Base-by-base conservation (phyloP, 805 yeast species). In the Metschnikowia lochheadii region DNA sequence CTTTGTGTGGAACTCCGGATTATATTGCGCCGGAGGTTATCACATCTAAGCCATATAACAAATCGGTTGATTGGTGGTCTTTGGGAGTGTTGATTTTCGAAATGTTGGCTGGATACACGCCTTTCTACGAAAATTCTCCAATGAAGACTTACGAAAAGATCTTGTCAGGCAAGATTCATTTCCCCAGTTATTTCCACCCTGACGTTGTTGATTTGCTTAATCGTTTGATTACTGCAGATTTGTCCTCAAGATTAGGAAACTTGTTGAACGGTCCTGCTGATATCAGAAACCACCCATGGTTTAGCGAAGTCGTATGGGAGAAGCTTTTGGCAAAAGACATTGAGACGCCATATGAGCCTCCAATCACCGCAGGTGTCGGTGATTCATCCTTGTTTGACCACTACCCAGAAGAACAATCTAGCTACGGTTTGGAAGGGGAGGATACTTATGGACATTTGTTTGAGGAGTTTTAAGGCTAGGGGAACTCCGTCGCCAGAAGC, bases 11-110 rank as follows among this genome's bases (percentile, higher is more conserved):
- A 44, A 81, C 85, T 1, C 85, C 85, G 0, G 85, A 81, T 64
- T 81, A 81, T 61, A 81, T 81, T 48, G 85, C 85, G 0, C 85
- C 85, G 3, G 85, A 81, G 59, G 84, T 81, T n/a, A 81, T 81
- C 23, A 80, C 85, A 3, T 79, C 83, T 10, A 78, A 80, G 57
- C 84, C 85, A 2, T 81, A 81, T 64, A 81, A 81, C 63, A 80
- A 80, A 59, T 76, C 82, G 2, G 84, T 81, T 21, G 85, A 81
- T 63, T 81, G 84, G 84, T 81, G 85, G 85, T 78, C 82, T 1
- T 75, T 81, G 55, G 85, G 85, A 29, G 79, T 81, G 18, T 70
- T 81, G 51, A 80, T 81, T 38, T 81, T 74, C 58, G 85, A 81
- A 66, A 81, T 81, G 85, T 66, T 81, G 52, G 79, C 83, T 2